phyloP scores from a whole-genome alignment of 1,284 basidiomycete species.

The Tremellales sp. region DNA sequence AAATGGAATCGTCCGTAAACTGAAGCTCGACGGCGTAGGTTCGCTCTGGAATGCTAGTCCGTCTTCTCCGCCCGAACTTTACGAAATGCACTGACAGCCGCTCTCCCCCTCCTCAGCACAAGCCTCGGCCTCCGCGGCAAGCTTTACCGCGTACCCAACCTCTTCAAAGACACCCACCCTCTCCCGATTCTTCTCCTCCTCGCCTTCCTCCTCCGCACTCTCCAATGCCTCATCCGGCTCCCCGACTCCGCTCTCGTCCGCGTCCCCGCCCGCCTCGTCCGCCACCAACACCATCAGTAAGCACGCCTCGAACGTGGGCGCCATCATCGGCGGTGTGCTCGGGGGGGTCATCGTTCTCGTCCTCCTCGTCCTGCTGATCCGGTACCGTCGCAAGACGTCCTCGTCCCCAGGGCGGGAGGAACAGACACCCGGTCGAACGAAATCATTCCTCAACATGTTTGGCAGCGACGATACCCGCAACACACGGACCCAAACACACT shows the following conservation, averaged over 20 bases:
- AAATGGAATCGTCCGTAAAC: too few species aligned
- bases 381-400: background rate
- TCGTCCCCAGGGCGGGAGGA: background rate
- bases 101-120: background rate
- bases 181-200: constrained; percentile 23
- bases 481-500: background rate
- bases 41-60: too few species aligned
- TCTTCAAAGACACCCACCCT: constrained; percentile 19
- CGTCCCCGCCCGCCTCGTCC: constrained; percentile 3
- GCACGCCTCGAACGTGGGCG: constrained; percentile 5
- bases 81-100: background rate
- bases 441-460: constrained; percentile 7
- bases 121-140: constrained; percentile 7
- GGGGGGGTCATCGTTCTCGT: constrained; percentile 18
- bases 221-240: constrained; percentile 5
- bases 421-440: background rate
- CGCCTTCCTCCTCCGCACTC: background rate
- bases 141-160: constrained; percentile 1
- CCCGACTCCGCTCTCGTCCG: background rate
- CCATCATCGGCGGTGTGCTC: constrained; percentile 21
- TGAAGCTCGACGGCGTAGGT: too few species aligned
- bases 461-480: background rate
- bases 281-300: background rate
- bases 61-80: too few species aligned
- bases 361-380: constrained; percentile 12